Conservation (phyloP, 2,329 filamentous ascomycete species). For the Penicillium sp. region DNA sequence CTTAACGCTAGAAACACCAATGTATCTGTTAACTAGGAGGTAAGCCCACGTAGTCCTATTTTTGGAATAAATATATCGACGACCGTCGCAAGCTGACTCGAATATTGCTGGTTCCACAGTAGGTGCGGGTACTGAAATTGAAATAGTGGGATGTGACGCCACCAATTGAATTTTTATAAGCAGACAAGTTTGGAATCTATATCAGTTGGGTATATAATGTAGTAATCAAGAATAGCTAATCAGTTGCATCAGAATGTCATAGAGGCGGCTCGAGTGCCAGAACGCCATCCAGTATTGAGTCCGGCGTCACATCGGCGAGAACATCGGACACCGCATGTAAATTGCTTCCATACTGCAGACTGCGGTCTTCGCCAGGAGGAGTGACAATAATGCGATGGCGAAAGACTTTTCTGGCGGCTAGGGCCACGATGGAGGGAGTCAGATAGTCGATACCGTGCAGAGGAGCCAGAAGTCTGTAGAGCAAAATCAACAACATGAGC, state of each 20-base stretch:
- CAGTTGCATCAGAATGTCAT: slow-evolving; percentile 25
- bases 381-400: slow-evolving; percentile 76
- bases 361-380: slow-evolving; percentile 69
- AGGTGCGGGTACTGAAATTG: not conserved
- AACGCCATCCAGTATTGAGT: slow-evolving; percentile 58
- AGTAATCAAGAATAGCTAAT: not conserved
- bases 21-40: not conserved
- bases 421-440: slow-evolving; percentile 75
- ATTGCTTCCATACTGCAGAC: slow-evolving; percentile 89
- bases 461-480: slow-evolving; percentile 59
- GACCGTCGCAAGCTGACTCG: not conserved
- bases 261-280: slow-evolving; percentile 57
- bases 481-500: not conserved
- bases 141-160: not conserved
- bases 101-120: not conserved
- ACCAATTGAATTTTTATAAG: not conserved
- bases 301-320: slow-evolving; percentile 57
- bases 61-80: not conserved
- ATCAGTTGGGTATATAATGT: slow-evolving; percentile 2
- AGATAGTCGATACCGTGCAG: slow-evolving; percentile 78
- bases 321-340: slow-evolving; percentile 64
- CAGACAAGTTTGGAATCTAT: not conserved
- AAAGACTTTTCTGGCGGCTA: slow-evolving; percentile 85
- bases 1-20: not conserved
- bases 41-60: not conserved